Base-by-base conservation (phyloP, 129 eudicot genomes). In the Flaveria linearis region DNA sequence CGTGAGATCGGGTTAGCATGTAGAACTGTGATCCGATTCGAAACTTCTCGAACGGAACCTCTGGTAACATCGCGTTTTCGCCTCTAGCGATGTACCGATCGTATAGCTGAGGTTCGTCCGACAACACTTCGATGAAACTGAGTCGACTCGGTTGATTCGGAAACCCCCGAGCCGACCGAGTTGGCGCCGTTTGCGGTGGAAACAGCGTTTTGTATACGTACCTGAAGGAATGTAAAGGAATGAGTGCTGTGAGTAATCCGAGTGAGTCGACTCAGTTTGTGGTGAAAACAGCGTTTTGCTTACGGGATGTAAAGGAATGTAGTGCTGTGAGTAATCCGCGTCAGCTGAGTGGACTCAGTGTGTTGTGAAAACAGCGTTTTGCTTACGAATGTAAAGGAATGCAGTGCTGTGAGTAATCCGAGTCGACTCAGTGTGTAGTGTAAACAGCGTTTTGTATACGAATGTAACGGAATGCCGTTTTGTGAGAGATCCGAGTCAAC, bases 11-110 rank as follows among this genome's bases (percentile, higher is more conserved):
- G 26, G 78, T 82, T 82, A 90, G 49, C 0, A 77, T 45, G 45
- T 80, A 88, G 64, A 90, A 90, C 82, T 90, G 96, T 5, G 96
- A 90, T 68, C 96, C 96, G 39, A 82, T 74, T 41, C 96, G 87
- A 72, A 90, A 90, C 57, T 69, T 56, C 36, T 82, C 80, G 64
- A 88, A 90, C 9, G 93, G 89, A 9, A 90, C 74, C 68, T 90
- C 96, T 0, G 96, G 93, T 13, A 90, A 62, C 96, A 90, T 88
- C n/a, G 58, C 81, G 76, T 83, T 41, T 36, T 81, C 66, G 2
- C 96, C 96, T 30, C 96, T 68, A 23, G 91, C 87, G n/a, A 26
- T 70, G 82, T 90, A 90, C 69, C 96, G 67, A 76, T 86, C 91
- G 85, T 82, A 79, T 5, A 90, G 30, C 9, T 68, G 76, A 1